Evolutionary conservation across 116 monocot species (phyloP), one percentile per base, ranked within the genome.

Genomic region (Phalaenopsis hybrid): DNA sequence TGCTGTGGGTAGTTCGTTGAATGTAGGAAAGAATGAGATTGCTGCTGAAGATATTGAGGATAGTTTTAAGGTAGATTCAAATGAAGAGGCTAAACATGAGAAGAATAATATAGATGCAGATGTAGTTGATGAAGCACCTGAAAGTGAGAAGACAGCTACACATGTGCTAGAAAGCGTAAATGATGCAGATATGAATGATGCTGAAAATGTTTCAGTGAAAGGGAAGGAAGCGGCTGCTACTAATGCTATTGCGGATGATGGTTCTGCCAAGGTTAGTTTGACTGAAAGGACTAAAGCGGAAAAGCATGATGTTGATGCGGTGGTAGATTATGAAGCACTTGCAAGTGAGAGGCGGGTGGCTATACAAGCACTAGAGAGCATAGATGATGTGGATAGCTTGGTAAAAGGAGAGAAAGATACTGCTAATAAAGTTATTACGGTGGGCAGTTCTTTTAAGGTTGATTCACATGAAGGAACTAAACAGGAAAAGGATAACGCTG

Each of bases 251-350:
- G 1, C 61, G 23, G 61, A n/a, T 2, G 57, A 10, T 3, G 13
- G 17, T 57, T 57, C 6, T 45, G 3, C 57, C 10, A 57, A 57
- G 3, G 57, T 57, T 11, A 3, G 13, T 17, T 57, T 12, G 13
- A 15, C 8, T 57, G 57, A 57, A 11, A 12, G 57, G 3, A 57
- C 57, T 28, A 28, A 28, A 57, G 8, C 8, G 57, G 57, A 57
- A 57, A 17, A 57, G 16, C 3, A 57, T 17, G 79, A 79, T 33
- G 59, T 50, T 5, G 45, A 45, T 45, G 45, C 3, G 13, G 46
- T 17, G 23, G 80, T n/a, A 18, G 79, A 28, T 6, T 79, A 88
- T 84, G 79, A 75, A 8, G 88, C 84, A 70, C 84, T 86, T 28
- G 28, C 28, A 28, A 28, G 28, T 28, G 28, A 28, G 28, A 28